Evolutionary conservation across 2,329 filamentous ascomycete genomes (phyloP), one percentile per base, ranked within the genome.

Genomic region (Cercospora nicotianae): DNA sequence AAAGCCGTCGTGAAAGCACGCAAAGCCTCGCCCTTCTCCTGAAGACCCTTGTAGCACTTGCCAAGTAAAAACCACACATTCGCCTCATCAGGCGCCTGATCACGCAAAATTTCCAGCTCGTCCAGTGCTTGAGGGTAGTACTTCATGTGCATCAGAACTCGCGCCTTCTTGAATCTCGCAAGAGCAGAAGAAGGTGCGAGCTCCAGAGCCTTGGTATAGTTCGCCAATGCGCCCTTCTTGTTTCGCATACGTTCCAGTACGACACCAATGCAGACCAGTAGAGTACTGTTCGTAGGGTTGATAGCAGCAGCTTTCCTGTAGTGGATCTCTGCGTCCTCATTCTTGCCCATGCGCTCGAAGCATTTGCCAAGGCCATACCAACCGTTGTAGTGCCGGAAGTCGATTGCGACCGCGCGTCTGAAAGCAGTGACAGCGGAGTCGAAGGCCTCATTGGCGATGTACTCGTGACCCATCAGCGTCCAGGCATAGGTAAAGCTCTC

Each of bases 41-140:
- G 79, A 66, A 88, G 72, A 72, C 83, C 84, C 79, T 89, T 89
- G 79, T 87, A 87, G 67, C 87, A 86, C 77, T 92, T 92, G 20
- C 94, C 96, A 45, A 99, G 88, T 70, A 97, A 83, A 82, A 97
- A 99, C 81, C 97, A 95, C 42, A 99, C 94, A 75, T 94, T 96
- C 4, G 94, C 92, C 79, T 98, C 94, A 76, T 99, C 94, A 0
- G 95, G 94, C 5, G 93, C 94, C 70, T 96, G 85, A 73, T 96
- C 92, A 77, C 96, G 95, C 68, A 99, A 82, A n/a, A 94, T 86
- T 79, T 93, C 89, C 64, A 99, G 83, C 78, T 99, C 95, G 28
- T 86, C 86, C 71, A 96, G 86, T 0, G 95, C 95, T 59, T 89
- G 85, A 39, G 91, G 85, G 57, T 91, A 83, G 31, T 85, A 79